These are phyloP conservation scores for Skeletonema tropicum DNA, from an alignment of 108 stramenopile species.

Conservation along the genomic window DNA sequence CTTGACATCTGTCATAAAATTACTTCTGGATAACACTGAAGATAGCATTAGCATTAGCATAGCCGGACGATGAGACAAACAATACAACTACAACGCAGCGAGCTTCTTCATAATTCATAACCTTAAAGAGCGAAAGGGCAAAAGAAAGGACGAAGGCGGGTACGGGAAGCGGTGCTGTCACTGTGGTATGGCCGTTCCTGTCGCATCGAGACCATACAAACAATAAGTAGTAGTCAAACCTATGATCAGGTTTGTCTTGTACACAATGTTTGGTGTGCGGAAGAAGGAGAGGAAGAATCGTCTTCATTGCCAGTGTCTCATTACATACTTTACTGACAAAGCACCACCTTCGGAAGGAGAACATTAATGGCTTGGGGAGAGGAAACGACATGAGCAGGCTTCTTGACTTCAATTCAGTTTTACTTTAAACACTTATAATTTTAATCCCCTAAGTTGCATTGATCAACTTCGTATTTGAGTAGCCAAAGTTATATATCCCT, in stretches of 20 bases:
- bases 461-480: background rate
- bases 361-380: background rate
- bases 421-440: constrained; percentile 2
- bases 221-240: too few relatives aligned
- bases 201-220: too few relatives aligned
- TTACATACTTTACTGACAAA: background rate
- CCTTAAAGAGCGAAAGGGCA: too few relatives aligned
- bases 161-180: too few relatives aligned
- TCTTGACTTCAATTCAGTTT: background rate
- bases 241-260: constrained; percentile 35
- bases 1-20: too few relatives aligned
- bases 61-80: too few relatives aligned
- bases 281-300: background rate
- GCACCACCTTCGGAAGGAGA: background rate
- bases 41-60: too few relatives aligned
- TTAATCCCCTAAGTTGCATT: background rate
- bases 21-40: too few relatives aligned
- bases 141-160: too few relatives aligned
- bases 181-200: too few relatives aligned
- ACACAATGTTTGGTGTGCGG: constrained; percentile 39
- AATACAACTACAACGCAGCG: too few relatives aligned
- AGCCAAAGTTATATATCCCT: background rate
- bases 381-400: background rate
- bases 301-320: background rate
- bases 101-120: too few relatives aligned